A percentile compares a stretch with the other conserved stretches of the same genome.
Evolutionary conservation across 139 green algal genomes (phyloP).

Genomic region (Coccomyxa sp.): DNA sequence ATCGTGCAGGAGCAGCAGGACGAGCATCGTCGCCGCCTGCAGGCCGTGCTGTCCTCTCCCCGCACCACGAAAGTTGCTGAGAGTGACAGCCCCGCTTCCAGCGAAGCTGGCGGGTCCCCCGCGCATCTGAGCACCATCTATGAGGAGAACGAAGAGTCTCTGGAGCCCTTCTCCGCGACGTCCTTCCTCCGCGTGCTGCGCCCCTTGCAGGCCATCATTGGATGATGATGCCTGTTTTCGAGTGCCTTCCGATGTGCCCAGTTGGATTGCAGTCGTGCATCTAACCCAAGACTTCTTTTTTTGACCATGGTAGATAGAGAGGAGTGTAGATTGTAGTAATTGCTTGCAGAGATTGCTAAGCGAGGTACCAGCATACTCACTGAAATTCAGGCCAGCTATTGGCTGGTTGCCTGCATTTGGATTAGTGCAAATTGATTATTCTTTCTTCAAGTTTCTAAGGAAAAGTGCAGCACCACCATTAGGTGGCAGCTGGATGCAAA

Average conservation of each 20-base stretch:
- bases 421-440: too few relatives aligned
- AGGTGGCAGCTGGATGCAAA: too few relatives aligned
- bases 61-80: not conserved
- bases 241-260: not conserved
- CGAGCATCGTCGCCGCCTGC: conserved; percentile 6
- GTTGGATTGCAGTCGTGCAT: too few relatives aligned
- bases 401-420: too few relatives aligned
- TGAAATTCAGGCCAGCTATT: too few relatives aligned
- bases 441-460: too few relatives aligned
- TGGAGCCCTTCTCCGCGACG: not conserved
- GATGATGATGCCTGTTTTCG: not conserved
- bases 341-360: too few relatives aligned
- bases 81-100: conserved; percentile 5
- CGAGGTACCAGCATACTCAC: too few relatives aligned
- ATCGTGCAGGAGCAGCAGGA: conserved; percentile 10
- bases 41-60: conserved; percentile 12
- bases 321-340: too few relatives aligned
- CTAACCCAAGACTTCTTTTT: too few relatives aligned
- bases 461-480: too few relatives aligned
- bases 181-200: not conserved
- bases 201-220: not conserved
- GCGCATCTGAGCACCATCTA: not conserved
- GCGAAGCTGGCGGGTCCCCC: not conserved
- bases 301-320: too few relatives aligned
- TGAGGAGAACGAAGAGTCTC: not conserved